Base-by-base conservation (phyloP, 73 alveolate genomes). In the Paramecium sonneborni region DNA sequence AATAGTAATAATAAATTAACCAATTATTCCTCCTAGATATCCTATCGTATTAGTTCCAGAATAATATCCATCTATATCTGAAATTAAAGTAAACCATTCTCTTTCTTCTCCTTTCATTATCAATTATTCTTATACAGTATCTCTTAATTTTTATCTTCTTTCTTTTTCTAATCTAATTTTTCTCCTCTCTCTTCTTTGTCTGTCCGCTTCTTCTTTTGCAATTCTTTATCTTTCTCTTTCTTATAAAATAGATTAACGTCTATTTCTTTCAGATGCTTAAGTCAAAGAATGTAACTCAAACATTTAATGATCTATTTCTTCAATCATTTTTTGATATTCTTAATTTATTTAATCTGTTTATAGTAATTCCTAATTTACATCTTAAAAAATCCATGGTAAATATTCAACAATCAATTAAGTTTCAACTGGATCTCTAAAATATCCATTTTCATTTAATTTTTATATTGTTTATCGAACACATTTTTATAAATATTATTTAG, bases 161-260 rank as follows among this genome's bases (percentile, higher is more conserved):
- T 79, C 90, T 9, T 62, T 79, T 46, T 79, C 90, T 24, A 79
- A 79, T 79, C 90, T 79, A 14, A 43, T 43, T 79, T 46, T 79
- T 79, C 74, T 79, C 41, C 76, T 39, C 15, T 79, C 90, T 79
- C 74, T 79, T 79, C 90, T 79, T 79, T 79, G 24, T 79, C 56
- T 38, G 10, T 41, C 69, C 0, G 44, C 74, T 9, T 79, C 90
- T 46, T 79, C 90, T 41, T 79, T 79, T 3, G 69, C 90, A 1
- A 79, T 3, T 79, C 90, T 79, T 12, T 79, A 8, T 20, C 72
- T n/a, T 79, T 79, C 90, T 79, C 90, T 79, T 79, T 79, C 69
- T 1, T 79, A 74, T 46, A 79, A 18, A 14, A 79, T 79, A 4
- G 26, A 39, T 41, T 38, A n/a, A 41, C 90, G 39, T 79, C 90